Evolutionary conservation across 1,139 yeast species (phyloP).

Genomic region (Groenewaldozyma auringiensis): DNA sequence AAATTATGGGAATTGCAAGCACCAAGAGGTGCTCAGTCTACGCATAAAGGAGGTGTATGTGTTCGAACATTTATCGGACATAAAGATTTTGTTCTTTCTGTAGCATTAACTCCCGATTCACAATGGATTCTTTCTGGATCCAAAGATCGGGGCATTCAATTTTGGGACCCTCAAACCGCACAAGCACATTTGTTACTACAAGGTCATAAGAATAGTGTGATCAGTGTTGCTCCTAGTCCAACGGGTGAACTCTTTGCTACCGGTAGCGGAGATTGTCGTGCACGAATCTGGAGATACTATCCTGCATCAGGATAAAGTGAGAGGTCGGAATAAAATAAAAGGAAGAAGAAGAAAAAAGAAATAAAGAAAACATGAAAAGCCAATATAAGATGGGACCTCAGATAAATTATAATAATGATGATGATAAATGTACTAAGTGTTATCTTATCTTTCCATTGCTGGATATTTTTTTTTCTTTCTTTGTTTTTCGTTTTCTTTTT

Average conservation of each 20-base stretch:
- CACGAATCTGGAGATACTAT: conserved; percentile 79
- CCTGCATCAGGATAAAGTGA: conserved; percentile 19
- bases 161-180: conserved; percentile 93
- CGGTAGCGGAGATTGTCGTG: conserved; percentile 96
- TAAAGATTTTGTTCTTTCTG: conserved; percentile 90
- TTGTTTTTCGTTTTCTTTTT: not conserved
- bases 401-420: not conserved
- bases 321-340: not conserved
- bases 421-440: not conserved
- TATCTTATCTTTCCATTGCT: too few relatives aligned
- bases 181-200: conserved; percentile 93
- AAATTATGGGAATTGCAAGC: conserved; percentile 85
- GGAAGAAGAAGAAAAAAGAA: not conserved
- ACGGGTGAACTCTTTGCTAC: conserved; percentile 87
- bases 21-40: conserved; percentile 35
- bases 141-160: conserved; percentile 92
- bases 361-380: not conserved
- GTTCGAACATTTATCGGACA: conserved; percentile 94
- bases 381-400: too few relatives aligned
- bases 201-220: conserved; percentile 95
- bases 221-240: conserved; percentile 84
- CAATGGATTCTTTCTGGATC: conserved; percentile 91
- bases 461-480: too few relatives aligned
- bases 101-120: conserved; percentile 90
- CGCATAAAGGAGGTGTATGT: conserved; percentile 46